Conservation (phyloP, 2,329 filamentous ascomycete species). For the Colletotrichum sp. region DNA sequence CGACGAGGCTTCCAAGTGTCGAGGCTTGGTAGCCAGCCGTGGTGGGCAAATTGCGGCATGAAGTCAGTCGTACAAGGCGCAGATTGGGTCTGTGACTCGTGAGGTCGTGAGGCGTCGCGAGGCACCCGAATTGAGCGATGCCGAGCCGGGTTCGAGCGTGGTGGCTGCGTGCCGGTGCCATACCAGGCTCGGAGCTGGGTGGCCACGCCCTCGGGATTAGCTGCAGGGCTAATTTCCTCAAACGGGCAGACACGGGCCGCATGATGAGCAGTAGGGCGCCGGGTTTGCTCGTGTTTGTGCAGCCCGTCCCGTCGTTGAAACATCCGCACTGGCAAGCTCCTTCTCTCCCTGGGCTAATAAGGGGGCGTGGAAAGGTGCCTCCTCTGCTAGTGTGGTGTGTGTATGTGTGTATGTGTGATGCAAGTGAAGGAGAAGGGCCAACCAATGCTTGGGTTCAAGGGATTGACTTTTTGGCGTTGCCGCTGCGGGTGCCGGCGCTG, state of each 20-base stretch:
- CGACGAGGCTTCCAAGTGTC: not conserved
- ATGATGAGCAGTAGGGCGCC: not conserved
- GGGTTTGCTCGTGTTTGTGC: not conserved
- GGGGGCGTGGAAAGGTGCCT: not conserved
- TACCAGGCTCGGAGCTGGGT: not conserved
- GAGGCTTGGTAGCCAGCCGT: not conserved
- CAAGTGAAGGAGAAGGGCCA: not conserved
- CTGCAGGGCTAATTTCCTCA: conserved; percentile 18
- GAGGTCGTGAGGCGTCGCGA: not conserved
- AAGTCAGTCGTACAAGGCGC: not conserved
- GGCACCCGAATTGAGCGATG: conserved; percentile 3
- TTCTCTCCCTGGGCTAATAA: not conserved
- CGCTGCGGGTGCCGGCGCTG: not conserved
- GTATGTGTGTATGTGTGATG: not conserved
- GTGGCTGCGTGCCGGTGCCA: conserved; percentile 9
- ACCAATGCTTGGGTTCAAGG: not conserved
- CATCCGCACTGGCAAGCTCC: conserved; percentile 1
- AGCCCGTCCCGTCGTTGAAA: conserved; percentile 17
- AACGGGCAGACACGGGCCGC: conserved; percentile 17
- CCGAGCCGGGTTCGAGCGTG: conserved; percentile 7
- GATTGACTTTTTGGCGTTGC: not conserved
- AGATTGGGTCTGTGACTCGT: not conserved
- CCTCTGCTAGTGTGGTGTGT: no score
- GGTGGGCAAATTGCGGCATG: not conserved
- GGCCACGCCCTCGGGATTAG: conserved; percentile 13